These are phyloP conservation scores for Lactifluus volemus DNA, from an alignment of 768 basidiomycete species.

Conservation along the genomic window DNA sequence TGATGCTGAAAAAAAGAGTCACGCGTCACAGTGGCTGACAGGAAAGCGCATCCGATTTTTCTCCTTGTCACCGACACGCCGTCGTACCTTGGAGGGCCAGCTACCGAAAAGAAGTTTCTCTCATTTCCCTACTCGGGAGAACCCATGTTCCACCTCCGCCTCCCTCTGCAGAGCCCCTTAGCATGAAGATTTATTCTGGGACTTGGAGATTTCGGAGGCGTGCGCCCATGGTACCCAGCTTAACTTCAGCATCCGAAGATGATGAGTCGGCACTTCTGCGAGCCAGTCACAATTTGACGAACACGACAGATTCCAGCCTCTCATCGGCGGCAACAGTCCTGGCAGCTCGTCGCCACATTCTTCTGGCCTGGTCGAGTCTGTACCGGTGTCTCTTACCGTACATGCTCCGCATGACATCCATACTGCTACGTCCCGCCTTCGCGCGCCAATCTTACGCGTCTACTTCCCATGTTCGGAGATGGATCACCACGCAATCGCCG, in stretches of 20 bases:
- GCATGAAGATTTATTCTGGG: constrained; percentile 38
- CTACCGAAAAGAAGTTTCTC: constrained; percentile 12
- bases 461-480: constrained; percentile 63
- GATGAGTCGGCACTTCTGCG: neutral
- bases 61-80: neutral
- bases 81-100: neutral
- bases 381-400: constrained; percentile 22
- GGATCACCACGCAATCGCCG: constrained; percentile 37
- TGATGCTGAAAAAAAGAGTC: neutral
- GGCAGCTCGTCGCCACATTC: constrained; percentile 22
- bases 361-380: neutral
- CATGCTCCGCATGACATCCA: constrained; percentile 50
- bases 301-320: constrained; percentile 7
- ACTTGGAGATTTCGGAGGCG: constrained; percentile 37
- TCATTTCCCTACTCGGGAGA: constrained; percentile 34
- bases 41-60: neutral
- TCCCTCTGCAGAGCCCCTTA: constrained; percentile 37
- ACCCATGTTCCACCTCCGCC: constrained; percentile 32
- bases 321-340: constrained; percentile 16
- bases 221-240: neutral
- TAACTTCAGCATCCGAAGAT: constrained; percentile 2
- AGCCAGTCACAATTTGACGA: neutral
- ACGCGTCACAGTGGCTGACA: neutral
- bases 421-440: constrained; percentile 48
- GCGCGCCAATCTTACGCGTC: constrained; percentile 66